Evolutionary conservation across 169 alveolate species (phyloP), one percentile per base, ranked within the genome.

Genomic region (Fabrea salina): DNA sequence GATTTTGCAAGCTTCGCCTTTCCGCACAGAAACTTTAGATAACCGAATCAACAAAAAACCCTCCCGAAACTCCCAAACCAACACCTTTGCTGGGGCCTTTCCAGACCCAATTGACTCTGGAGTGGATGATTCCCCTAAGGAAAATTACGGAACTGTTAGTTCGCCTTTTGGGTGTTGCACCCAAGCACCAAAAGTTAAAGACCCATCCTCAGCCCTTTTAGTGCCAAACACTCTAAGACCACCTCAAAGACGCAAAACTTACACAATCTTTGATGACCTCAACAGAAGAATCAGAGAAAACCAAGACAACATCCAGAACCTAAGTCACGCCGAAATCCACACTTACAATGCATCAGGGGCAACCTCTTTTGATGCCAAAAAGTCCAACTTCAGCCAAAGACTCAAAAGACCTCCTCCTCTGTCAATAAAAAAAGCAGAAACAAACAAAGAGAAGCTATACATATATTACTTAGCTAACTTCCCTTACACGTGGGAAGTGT

Each of bases 401-500:
- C n/a, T n/a, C n/a, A n/a, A n/a, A n/a, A 32, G 75, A 5, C 75
- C 75, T 7, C 27, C 56, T 1, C 5, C 27, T 5, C 4, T 64
- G 19, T 16, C 37, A 37, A 64, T 64, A 1, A 64, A 64, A 64
- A 19, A 33, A 19, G 75, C 35, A 64, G 27, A 19, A 16, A 32
- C 19, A 37, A 32, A 25, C 5, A 40, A 19, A 22, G 32, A 32
- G n/a, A 22, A 35, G 11, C 13, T 22, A 47, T 70, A 70, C 30
- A 19, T 25, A 5, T 30, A 70, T 47, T 50, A 70, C 37, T 50
- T 70, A 3, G 59, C 79, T 22, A 43, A 70, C 19, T 47, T 44
- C 4, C 79, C 79, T 22, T 59, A 70, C 22, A 25, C 30, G 22
- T 70, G 79, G 66, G 79, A 70, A 70, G 49, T 50, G 7, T 13